phyloP scores from a whole-genome alignment of 164 flowering plant genomes.

The Piper longum region DNA sequence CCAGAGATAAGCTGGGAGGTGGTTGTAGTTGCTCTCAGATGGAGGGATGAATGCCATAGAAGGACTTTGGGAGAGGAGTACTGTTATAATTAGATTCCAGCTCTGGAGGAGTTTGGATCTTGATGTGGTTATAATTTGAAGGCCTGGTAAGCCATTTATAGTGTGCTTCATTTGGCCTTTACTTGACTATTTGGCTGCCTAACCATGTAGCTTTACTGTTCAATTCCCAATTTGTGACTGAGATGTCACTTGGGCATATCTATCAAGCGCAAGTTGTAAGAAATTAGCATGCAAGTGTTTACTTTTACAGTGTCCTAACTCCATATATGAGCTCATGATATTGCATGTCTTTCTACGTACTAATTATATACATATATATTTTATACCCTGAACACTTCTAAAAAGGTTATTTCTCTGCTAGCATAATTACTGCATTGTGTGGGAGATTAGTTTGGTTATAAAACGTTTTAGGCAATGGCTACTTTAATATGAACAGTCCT shows the following conservation, averaged over 20 bases:
- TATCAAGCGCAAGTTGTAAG: background rate
- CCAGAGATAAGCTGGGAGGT: constrained; percentile 4
- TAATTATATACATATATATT: too few relatives aligned
- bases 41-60: constrained; percentile 7
- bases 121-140: background rate
- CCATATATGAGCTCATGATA: background rate
- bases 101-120: constrained; percentile 11
- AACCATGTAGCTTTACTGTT: background rate
- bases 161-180: background rate
- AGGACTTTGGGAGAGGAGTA: background rate
- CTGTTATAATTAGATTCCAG: constrained; percentile 1
- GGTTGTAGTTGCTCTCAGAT: constrained; percentile 8
- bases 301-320: background rate
- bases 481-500: background rate
- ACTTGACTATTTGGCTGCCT: background rate
- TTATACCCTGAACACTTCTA: too few relatives aligned
- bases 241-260: background rate
- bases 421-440: too few relatives aligned
- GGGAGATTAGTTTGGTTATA: background rate
- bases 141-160: background rate
- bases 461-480: background rate
- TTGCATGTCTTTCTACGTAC: background rate
- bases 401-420: too few relatives aligned
- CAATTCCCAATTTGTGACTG: background rate
- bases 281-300: background rate